Conservation (phyloP, 257 asterid species). For the Solanum appendiculatum region DNA sequence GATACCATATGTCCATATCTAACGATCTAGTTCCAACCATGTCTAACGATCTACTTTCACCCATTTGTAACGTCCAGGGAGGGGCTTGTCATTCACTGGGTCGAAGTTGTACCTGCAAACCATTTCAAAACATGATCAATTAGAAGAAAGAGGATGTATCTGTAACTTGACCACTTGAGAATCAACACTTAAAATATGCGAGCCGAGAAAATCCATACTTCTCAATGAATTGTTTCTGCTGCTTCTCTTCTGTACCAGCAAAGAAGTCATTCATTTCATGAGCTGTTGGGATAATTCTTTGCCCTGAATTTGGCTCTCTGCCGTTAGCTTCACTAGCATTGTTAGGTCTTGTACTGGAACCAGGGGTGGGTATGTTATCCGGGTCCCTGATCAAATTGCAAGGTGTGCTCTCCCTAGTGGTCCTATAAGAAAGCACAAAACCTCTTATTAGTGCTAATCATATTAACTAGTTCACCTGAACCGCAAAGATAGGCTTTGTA, state of each 20-base stretch:
- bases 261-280: constrained; percentile 15
- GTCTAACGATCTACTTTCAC: constrained; percentile 11
- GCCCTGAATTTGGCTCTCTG: neutral
- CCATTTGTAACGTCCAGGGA: constrained; percentile 26
- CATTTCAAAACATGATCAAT: neutral
- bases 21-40: constrained; percentile 3
- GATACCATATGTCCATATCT: neutral
- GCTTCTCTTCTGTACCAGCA: constrained; percentile 6
- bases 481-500: neutral
- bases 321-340: neutral
- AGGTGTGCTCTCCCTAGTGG: constrained; percentile 26
- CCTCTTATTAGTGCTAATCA: neutral
- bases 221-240: constrained; percentile 18
- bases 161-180: neutral
- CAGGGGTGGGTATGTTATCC: constrained; percentile 10
- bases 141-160: neutral
- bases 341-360: constrained; percentile 15
- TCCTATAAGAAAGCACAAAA: neutral
- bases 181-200: too few relatives aligned
- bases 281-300: constrained; percentile 6
- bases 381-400: constrained; percentile 17
- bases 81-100: constrained; percentile 21
- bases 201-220: constrained; percentile 6
- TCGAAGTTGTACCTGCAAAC: constrained; percentile 32
- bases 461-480: neutral